Percentiles rank a stretch among this genome's conserved stretches.
Evolutionary conservation across 768 basidiomycete species (phyloP).

Genomic region (Coprinopsis sp.): DNA sequence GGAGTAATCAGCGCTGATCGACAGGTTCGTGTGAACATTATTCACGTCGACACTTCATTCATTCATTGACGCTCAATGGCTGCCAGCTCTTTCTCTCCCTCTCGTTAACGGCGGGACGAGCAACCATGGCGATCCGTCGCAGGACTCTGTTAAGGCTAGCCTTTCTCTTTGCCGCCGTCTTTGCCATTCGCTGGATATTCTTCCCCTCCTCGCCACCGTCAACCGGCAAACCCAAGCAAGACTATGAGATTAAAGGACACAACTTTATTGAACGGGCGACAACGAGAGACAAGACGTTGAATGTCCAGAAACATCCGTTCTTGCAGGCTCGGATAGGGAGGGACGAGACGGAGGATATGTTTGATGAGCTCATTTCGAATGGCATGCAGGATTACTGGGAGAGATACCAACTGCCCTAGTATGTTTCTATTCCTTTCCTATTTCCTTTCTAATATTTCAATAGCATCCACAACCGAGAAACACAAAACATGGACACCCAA

Average conservation of each 20-base stretch:
- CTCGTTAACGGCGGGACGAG: too few relatives aligned
- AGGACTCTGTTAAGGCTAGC: conserved; percentile 44
- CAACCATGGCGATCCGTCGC: conserved; percentile 38
- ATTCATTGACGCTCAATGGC: too few relatives aligned
- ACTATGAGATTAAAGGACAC: conserved; percentile 42
- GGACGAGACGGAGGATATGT: conserved; percentile 78
- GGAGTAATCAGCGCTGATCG: too few relatives aligned
- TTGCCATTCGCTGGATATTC: conserved; percentile 33
- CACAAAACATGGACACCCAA: conserved; percentile 86
- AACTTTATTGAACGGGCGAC: conserved; percentile 54
- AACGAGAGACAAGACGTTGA: conserved; percentile 69
- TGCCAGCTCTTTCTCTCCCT: too few relatives aligned
- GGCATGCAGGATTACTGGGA: conserved; percentile 90
- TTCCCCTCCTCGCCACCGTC: conserved; percentile 22
- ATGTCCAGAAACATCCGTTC: conserved; percentile 85
- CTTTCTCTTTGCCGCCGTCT: conserved; percentile 25
- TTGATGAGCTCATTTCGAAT: conserved; percentile 67
- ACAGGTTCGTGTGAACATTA: not conserved
- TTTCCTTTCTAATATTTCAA: not conserved
- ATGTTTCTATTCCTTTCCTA: conserved; percentile 26
- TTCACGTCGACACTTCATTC: too few relatives aligned
- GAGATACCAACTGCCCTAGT: conserved; percentile 90
- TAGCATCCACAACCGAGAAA: conserved; percentile 79
- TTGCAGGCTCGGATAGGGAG: conserved; percentile 85
- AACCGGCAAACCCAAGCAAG: conserved; percentile 27